These are phyloP conservation scores for Termitomyces sp. DNA, from an alignment of 768 basidiomycete species.

Conservation along the genomic window DNA sequence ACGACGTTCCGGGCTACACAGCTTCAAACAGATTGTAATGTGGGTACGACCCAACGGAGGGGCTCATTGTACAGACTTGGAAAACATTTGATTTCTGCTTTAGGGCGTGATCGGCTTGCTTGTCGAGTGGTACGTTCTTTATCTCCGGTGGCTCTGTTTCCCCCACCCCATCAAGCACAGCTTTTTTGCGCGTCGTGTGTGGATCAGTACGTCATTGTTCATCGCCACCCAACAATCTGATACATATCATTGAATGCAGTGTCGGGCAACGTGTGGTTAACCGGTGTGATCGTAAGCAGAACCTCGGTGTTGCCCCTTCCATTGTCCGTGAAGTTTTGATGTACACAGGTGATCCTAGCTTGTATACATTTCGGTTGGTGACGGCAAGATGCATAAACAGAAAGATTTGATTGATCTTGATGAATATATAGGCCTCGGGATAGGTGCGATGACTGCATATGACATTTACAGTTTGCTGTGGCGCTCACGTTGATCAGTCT, in stretches of 20 bases:
- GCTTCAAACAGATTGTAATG: conserved; percentile 52
- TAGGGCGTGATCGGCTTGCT: conserved; percentile 48
- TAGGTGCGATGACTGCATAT: conserved; percentile 25
- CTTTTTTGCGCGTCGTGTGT: conserved; percentile 51
- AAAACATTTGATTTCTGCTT: not conserved
- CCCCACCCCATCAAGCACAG: conserved; percentile 20
- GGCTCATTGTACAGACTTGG: too few species aligned
- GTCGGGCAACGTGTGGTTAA: conserved; percentile 38
- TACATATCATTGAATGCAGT: too few species aligned
- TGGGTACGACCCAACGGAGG: conserved; percentile 20
- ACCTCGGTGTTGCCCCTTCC: not conserved
- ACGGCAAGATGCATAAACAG: not conserved
- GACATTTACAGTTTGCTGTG: not conserved
- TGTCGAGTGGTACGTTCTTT: conserved; percentile 36
- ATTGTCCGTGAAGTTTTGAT: too few species aligned
- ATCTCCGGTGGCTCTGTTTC: not conserved
- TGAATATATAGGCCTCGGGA: conserved; percentile 31
- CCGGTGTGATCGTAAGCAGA: conserved; percentile 36
- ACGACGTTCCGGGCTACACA: conserved; percentile 13
- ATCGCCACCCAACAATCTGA: too few species aligned
- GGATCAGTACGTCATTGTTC: conserved; percentile 33
- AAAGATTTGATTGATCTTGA: too few species aligned
- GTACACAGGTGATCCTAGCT: conserved; percentile 36
- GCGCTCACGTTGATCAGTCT: conserved; percentile 27
- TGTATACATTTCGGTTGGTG: conserved; percentile 41